Conservation (phyloP, 352 stramenopile species). For the Aphanomyces invadans region DNA sequence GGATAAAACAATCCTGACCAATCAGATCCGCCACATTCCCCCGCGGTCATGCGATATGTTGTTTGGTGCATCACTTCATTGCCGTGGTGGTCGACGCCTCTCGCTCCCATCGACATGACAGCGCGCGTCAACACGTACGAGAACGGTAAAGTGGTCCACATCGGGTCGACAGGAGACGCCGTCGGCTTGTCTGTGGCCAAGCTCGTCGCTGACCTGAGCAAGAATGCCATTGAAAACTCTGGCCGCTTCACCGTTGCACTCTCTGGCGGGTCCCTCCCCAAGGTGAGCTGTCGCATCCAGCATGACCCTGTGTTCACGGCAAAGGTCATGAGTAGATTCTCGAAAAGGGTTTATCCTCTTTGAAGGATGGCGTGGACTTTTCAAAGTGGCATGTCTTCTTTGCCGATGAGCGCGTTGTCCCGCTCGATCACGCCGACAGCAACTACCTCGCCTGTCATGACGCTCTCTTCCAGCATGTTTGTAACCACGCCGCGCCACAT, state of each 20-base stretch:
- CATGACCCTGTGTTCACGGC: too few species aligned
- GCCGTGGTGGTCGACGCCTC: not conserved
- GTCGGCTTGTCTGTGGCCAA: slow-evolving; percentile 53
- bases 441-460: slow-evolving; percentile 92
- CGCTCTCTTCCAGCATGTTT: slow-evolving; percentile 81
- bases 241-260: slow-evolving; percentile 78
- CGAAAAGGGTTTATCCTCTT: slow-evolving; percentile 63
- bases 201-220: slow-evolving; percentile 57
- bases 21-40: not conserved
- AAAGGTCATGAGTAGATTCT: slow-evolving; percentile 68
- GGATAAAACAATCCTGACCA: too few species aligned
- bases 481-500: not conserved
- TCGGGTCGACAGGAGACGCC: slow-evolving; percentile 46
- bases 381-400: slow-evolving; percentile 97
- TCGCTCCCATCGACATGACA: too few species aligned
- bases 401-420: slow-evolving; percentile 95
- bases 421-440: slow-evolving; percentile 87
- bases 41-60: not conserved
- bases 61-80: not conserved
- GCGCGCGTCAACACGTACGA: slow-evolving; percentile 22
- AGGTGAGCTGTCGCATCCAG: slow-evolving; percentile 29
- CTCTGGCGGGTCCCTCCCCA: slow-evolving; percentile 81
- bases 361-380: slow-evolving; percentile 86
- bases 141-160: slow-evolving; percentile 42
- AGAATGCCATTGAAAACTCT: slow-evolving; percentile 45